Evolutionary conservation across 352 stramenopile species (phyloP).

Genomic region (Globisporangium polare): DNA sequence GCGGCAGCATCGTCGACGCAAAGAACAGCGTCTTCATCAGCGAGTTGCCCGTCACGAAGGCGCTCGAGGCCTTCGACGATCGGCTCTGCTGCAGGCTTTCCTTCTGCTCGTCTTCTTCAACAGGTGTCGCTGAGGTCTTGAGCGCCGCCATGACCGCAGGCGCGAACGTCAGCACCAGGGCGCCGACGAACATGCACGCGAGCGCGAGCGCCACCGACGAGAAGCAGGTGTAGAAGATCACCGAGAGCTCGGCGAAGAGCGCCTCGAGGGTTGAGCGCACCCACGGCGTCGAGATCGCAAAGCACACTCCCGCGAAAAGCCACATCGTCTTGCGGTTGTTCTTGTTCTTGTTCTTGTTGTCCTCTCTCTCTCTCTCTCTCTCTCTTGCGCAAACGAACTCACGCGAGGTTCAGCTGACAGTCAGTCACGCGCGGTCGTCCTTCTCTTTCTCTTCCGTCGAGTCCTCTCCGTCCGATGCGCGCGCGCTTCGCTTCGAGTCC

Average conservation of each 20-base stretch:
- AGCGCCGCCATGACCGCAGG: neutral
- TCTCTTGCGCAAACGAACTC: neutral
- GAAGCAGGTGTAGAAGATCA: slow-evolving; percentile 23
- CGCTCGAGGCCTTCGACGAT: slow-evolving; percentile 9
- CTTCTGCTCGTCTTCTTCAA: neutral
- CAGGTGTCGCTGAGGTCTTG: neutral
- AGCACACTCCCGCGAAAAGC: slow-evolving; percentile 20
- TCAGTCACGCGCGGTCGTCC: neutral
- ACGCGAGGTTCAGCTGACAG: too few species aligned
- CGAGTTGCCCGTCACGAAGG: slow-evolving; percentile 8
- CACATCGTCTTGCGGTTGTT: slow-evolving; percentile 12
- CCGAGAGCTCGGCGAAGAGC: slow-evolving; percentile 20
- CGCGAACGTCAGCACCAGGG: slow-evolving; percentile 8
- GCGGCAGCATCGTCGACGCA: slow-evolving; percentile 14
- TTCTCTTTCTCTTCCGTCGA: slow-evolving; percentile 8
- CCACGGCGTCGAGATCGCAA: slow-evolving; percentile 20
- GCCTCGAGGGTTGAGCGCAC: slow-evolving; percentile 15
- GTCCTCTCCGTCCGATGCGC: neutral
- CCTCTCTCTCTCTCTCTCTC: slow-evolving; percentile 1
- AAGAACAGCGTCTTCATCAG: slow-evolving; percentile 19
- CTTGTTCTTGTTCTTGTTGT: neutral
- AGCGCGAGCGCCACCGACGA: slow-evolving; percentile 6
- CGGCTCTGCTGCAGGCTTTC: neutral
- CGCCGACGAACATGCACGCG: slow-evolving; percentile 9
- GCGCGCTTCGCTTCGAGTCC: slow-evolving; percentile 4